Percentiles rank a stretch among this genome's conserved stretches.
These are phyloP conservation scores for Carex parvula DNA, from an alignment of 176 grass and related monocot species.

Conservation along the genomic window DNA sequence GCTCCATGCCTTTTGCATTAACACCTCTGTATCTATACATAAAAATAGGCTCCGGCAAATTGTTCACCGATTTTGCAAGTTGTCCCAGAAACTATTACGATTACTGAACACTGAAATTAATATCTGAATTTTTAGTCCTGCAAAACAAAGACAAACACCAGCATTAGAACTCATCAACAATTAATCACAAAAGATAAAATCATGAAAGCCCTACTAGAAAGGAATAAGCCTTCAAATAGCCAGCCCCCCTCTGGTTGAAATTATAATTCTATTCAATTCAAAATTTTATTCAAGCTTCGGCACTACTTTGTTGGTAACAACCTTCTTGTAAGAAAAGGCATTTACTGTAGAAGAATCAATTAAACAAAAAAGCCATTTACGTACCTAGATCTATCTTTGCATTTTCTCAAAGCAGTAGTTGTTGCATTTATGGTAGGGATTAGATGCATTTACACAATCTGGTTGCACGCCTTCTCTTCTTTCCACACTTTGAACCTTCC, in stretches of 20 bases:
- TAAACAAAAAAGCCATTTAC: neutral
- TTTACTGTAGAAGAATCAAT: neutral
- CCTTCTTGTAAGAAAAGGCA: neutral
- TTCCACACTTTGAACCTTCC: slow-evolving; percentile 17
- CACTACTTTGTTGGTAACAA: neutral
- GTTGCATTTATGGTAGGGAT: slow-evolving; percentile 79
- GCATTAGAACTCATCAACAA: neutral
- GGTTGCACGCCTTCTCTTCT: slow-evolving; percentile 48
- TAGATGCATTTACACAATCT: slow-evolving; percentile 73
- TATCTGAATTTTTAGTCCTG: neutral
- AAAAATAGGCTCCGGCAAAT: neutral
- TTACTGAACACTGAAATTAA: neutral
- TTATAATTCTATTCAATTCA: neutral
- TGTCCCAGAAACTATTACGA: neutral
- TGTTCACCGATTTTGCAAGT: neutral
- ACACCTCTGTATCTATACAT: slow-evolving; percentile 5
- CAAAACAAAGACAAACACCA: neutral
- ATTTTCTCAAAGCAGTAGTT: slow-evolving; percentile 54
- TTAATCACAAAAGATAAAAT: neutral
- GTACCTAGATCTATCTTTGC: slow-evolving; percentile 9
- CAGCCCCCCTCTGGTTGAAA: neutral
- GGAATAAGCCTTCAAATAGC: neutral
- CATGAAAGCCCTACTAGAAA: neutral
- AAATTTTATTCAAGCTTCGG: neutral
- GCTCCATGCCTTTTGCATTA: slow-evolving; percentile 14